Percentiles rank a stretch among this genome's conserved stretches.
These are phyloP conservation scores for Volvariella surrecta DNA, from an alignment of 1,284 basidiomycete genomes.

Conservation along the genomic window DNA sequence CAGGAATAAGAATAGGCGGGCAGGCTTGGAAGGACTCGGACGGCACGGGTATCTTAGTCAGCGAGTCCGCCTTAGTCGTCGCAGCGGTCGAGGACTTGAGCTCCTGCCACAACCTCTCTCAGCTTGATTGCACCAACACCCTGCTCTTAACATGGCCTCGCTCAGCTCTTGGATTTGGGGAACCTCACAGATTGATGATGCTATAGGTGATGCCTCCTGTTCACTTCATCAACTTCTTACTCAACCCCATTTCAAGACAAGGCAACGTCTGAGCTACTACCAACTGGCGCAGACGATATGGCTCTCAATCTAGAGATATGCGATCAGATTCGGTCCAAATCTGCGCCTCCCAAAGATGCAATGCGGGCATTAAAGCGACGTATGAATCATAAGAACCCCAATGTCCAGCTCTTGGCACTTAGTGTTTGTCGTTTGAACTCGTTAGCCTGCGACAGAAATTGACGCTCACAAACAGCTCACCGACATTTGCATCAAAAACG, in stretches of 20 bases:
- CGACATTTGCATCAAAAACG: conserved; percentile 96
- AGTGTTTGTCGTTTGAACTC: conserved; percentile 44
- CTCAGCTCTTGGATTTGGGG: conserved; percentile 63
- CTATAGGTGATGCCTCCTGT: conserved; percentile 45
- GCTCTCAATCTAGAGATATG: conserved; percentile 93
- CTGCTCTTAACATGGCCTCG: conserved; percentile 21
- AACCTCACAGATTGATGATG: conserved; percentile 67
- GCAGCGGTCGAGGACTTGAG: neutral
- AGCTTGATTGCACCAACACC: too few species aligned
- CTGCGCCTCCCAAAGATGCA: conserved; percentile 78
- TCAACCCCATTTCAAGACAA: conserved; percentile 49
- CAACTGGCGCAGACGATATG: conserved; percentile 81
- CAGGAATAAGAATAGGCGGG: too few species aligned
- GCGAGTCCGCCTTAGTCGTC: neutral
- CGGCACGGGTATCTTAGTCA: neutral
- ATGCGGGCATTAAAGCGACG: conserved; percentile 86
- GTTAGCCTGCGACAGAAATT: neutral
- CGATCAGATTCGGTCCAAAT: conserved; percentile 93
- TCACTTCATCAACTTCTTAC: neutral
- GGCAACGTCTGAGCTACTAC: conserved; percentile 84
- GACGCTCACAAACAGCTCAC: conserved; percentile 52
- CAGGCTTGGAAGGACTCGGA: too few species aligned
- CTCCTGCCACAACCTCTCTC: neutral
- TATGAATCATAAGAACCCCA: conserved; percentile 91
- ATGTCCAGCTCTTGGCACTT: conserved; percentile 86